Percentiles rank a stretch among this genome's conserved stretches.
Conservation (phyloP, 371 early-diverging fungal genomes). For the Synchytrium microbalum region DNA sequence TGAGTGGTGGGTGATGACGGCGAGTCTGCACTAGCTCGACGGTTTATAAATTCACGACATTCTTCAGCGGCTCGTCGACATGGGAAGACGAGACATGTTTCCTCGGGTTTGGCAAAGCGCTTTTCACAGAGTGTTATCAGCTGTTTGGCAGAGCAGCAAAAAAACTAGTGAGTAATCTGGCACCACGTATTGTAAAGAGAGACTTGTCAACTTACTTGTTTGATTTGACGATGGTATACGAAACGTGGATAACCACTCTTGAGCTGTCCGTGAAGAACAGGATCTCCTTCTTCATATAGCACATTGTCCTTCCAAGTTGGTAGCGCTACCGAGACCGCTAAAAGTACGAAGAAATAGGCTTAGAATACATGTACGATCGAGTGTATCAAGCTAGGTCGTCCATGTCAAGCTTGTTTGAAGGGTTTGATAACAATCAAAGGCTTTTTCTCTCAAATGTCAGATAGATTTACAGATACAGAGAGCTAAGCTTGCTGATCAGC, state of each 20-base stretch:
- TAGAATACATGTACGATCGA: no score
- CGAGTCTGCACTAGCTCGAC: not conserved
- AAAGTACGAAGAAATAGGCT: no score
- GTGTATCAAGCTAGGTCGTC: no score
- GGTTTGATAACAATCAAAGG: no score
- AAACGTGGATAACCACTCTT: conserved; percentile 89
- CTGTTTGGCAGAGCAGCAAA: conserved; percentile 17
- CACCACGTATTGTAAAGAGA: no score
- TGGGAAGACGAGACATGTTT: conserved; percentile 67
- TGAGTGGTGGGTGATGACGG: not conserved
- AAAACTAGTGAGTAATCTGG: not conserved
- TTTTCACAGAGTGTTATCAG: conserved; percentile 44
- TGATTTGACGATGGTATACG: conserved; percentile 64
- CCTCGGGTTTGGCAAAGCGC: conserved; percentile 57
- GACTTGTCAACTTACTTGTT: conserved; percentile 54
- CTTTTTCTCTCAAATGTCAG: no score
- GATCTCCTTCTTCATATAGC: conserved; percentile 81
- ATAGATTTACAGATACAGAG: no score
- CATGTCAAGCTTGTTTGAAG: no score
- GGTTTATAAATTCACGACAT: conserved; percentile 26
- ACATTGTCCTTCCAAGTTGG: conserved; percentile 88
- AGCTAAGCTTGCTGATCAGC: no score
- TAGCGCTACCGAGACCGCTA: conserved; percentile 88
- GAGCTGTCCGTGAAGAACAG: conserved; percentile 55
- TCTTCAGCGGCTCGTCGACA: conserved; percentile 57